Evolutionary conservation across 1,139 yeast species (phyloP).

Genomic region (Kodamaea fungicola): DNA sequence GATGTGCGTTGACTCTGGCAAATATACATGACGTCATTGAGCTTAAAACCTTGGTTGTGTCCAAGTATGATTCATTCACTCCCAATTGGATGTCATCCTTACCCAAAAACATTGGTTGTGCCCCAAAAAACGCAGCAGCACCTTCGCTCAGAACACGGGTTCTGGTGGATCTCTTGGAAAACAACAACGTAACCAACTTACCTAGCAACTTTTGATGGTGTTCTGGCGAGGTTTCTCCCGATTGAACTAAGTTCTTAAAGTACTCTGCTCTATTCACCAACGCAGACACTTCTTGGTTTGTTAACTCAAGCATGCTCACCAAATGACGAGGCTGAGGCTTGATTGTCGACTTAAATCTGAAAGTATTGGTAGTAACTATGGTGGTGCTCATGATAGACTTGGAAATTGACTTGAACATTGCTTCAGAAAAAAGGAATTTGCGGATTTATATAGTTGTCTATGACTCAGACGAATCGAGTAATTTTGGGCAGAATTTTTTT

Average conservation of each 20-base stretch:
- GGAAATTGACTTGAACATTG: constrained; percentile 1
- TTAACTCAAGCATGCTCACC: constrained; percentile 71
- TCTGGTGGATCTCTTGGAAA: constrained; percentile 89
- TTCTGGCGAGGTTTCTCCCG: constrained; percentile 43
- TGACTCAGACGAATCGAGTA: constrained; percentile 18
- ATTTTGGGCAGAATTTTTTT: constrained; percentile 5
- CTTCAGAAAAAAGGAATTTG: constrained; percentile 1
- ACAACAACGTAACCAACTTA: constrained; percentile 76
- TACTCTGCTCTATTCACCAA: constrained; percentile 66
- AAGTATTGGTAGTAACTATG: background rate
- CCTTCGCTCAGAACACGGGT: constrained; percentile 94
- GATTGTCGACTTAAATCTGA: constrained; percentile 10
- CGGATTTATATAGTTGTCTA: constrained; percentile 6
- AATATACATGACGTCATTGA: constrained; percentile 94
- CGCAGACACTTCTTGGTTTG: constrained; percentile 62
- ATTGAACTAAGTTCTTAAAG: constrained; percentile 56
- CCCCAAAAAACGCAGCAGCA: constrained; percentile 91
- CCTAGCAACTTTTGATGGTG: constrained; percentile 64
- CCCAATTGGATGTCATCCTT: constrained; percentile 96
- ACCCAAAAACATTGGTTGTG: constrained; percentile 94
- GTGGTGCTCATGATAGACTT: constrained; percentile 7
- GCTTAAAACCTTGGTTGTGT: constrained; percentile 82
- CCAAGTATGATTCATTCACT: constrained; percentile 85
- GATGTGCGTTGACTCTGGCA: constrained; percentile 89
- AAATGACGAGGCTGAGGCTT: constrained; percentile 58